Base-by-base conservation (phyloP, 805 yeast genomes). In the Candida yuanshanica region DNA sequence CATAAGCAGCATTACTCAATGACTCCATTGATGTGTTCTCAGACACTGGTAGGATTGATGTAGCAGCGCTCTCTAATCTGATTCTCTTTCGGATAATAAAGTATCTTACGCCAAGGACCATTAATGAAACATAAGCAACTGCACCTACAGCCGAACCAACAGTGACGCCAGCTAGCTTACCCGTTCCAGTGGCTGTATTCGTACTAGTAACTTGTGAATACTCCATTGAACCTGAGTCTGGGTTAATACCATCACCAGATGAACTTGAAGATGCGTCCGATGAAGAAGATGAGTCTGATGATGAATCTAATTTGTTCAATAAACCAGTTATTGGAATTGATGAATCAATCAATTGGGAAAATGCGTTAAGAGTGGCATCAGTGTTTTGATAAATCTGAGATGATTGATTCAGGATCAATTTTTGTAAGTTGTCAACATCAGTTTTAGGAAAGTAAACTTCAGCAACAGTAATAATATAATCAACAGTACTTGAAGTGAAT, bases 81-180 rank as follows among this genome's bases (percentile, higher is more conserved):
- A 47, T 36, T 44, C 53, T 47, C 32, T 26, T 45, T 37, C 42
- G 45, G 10, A 49, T 49, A 50, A 71, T 72, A 62, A 68, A 77
- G 49, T 67, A 65, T 56, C 74, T 71, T 56, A 75, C 74, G 48
- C 76, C 65, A 31, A 79, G 55, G 41, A 79, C 66, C 69, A 88
- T 72, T 17, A 76, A 63, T 0, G 77, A 68, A 55, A 85, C 74
- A 58, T 85, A 84, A 9, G 76, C 65, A 7, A 75, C 66, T 35
- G 86, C 81, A 41, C 96, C 97, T 12, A 76, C 78, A 23, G 86
- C 79, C 7, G 95, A 79, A 36, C 97, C 96, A 32, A 87, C 72
- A 12, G 91, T 81, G 39, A 89, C 75, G 27, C 95, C 96, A 20
- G 84, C 81, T 20, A 86, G 72, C 46, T 72, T 72, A 35, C 66